A percentile compares a stretch with the other conserved stretches of the same genome.
These are phyloP conservation scores for Pseudogymnoascus sp. DNA, from an alignment of 2,329 filamentous ascomycete genomes.

Conservation along the genomic window DNA sequence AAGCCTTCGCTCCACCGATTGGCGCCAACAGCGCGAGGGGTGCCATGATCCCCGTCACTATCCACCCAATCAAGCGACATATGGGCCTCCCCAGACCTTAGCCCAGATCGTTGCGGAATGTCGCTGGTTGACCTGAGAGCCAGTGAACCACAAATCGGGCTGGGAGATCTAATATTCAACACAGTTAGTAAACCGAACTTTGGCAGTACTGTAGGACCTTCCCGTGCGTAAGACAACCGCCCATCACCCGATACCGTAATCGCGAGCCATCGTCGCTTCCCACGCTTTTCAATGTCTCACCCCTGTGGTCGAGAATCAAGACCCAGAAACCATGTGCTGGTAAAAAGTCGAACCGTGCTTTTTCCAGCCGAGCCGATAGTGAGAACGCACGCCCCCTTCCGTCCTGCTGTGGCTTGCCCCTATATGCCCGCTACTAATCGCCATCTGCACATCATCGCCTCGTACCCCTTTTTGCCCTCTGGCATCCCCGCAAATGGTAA, in stretches of 20 bases:
- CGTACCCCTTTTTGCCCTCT: neutral
- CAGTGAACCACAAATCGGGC: neutral
- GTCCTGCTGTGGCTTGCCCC: neutral
- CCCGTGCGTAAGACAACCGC: neutral
- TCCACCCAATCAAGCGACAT: slow-evolving; percentile 4
- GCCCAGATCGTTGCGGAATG: neutral
- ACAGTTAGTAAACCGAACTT: neutral
- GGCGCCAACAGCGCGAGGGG: neutral
- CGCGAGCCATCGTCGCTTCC: neutral
- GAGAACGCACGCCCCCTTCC: neutral
- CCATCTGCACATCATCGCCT: neutral
- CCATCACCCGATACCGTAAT: slow-evolving; percentile 4
- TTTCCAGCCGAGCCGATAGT: neutral
- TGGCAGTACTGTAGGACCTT: neutral
- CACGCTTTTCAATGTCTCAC: neutral
- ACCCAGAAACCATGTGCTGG: neutral
- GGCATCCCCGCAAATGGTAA: slow-evolving; percentile 1
- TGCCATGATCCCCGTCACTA: slow-evolving; percentile 6
- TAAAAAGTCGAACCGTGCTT: neutral
- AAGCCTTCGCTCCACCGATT: neutral
- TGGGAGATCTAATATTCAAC: neutral
- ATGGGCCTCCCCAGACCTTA: slow-evolving; percentile 1
- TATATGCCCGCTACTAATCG: neutral
- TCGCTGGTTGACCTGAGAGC: neutral
- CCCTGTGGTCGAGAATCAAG: neutral